A percentile compares a stretch with the other conserved stretches of the same genome.
These are phyloP conservation scores for Lactarius trivialis DNA, from an alignment of 768 basidiomycete genomes.

Conservation along the genomic window DNA sequence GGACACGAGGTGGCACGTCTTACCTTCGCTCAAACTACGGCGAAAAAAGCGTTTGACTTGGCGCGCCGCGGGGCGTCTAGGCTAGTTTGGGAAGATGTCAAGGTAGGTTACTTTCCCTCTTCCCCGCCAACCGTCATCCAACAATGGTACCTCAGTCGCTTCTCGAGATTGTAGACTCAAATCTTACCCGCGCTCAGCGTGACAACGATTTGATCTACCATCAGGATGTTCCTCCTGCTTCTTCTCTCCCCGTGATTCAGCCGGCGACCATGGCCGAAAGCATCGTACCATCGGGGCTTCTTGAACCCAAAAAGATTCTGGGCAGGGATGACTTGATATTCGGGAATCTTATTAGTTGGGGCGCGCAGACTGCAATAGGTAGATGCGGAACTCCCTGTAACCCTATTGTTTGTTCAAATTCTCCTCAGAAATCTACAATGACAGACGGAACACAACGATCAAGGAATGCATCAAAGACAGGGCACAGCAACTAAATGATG, in stretches of 20 bases:
- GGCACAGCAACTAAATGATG: conserved; percentile 56
- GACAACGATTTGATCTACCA: conserved; percentile 98
- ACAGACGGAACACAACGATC: conserved; percentile 66
- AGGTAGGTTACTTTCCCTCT: conserved; percentile 40
- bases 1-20: conserved; percentile 83
- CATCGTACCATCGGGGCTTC: conserved; percentile 47
- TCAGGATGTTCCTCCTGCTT: conserved; percentile 68
- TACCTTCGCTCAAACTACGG: conserved; percentile 53
- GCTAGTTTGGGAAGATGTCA: conserved; percentile 69
- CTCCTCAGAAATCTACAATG: conserved; percentile 71
- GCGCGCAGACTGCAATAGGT: conserved; percentile 87
- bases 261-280: conserved; percentile 62
- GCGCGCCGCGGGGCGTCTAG: conserved; percentile 57
- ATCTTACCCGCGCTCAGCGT: conserved; percentile 64
- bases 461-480: conserved; percentile 57
- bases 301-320: conserved; percentile 50
- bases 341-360: conserved; percentile 72
- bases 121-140: not conserved
- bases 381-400: conserved; percentile 26
- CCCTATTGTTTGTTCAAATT: not conserved
- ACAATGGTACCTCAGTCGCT: conserved; percentile 51
- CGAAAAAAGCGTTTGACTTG: conserved; percentile 62
- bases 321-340: conserved; percentile 59
- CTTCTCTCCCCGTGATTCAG: conserved; percentile 57
- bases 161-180: conserved; percentile 59